These are phyloP conservation scores for Spirogloea muscicola DNA, from an alignment of 139 green algal genomes.

Conservation along the genomic window DNA sequence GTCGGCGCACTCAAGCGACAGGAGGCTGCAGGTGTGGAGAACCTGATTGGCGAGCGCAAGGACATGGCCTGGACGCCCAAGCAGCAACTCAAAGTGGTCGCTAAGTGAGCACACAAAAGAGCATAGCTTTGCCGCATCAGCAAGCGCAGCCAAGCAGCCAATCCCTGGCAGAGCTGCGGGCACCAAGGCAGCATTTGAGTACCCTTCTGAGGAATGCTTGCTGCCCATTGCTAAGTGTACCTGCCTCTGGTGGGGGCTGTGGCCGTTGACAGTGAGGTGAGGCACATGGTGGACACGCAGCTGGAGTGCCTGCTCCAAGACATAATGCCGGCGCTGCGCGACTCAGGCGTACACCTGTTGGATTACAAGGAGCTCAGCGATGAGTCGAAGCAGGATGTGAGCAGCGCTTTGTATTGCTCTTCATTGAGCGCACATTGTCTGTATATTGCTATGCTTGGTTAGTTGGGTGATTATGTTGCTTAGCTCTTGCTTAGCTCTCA, in stretches of 20 bases:
- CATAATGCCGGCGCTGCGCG: conserved; percentile 38
- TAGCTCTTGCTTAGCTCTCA: too few species aligned
- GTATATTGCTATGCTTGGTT: too few species aligned
- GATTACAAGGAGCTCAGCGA: conserved; percentile 39
- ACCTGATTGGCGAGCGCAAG: conserved; percentile 36
- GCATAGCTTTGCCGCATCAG: too few species aligned
- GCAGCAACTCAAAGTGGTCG: conserved; percentile 54
- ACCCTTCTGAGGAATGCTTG: too few species aligned
- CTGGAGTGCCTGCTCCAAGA: conserved; percentile 18
- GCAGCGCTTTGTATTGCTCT: too few species aligned
- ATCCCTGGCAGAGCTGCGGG: too few species aligned
- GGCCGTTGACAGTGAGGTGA: conserved; percentile 47
- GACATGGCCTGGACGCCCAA: conserved; percentile 35
- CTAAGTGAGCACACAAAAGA: conserved; percentile 34
- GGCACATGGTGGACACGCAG: conserved; percentile 42
- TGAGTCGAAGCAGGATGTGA: conserved; percentile 14
- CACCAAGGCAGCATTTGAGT: too few species aligned
- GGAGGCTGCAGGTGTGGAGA: conserved; percentile 50
- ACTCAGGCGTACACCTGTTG: conserved; percentile 37
- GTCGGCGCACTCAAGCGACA: conserved; percentile 63
- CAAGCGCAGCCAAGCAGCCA: too few species aligned
- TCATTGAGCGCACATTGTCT: too few species aligned
- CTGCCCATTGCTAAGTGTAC: too few species aligned
- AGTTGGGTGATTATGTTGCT: too few species aligned
- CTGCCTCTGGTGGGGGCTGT: too few species aligned